A percentile compares a stretch with the other conserved stretches of the same genome.
phyloP scores from a whole-genome alignment of 352 stramenopile species.

The Globisporangium alternatum region DNA sequence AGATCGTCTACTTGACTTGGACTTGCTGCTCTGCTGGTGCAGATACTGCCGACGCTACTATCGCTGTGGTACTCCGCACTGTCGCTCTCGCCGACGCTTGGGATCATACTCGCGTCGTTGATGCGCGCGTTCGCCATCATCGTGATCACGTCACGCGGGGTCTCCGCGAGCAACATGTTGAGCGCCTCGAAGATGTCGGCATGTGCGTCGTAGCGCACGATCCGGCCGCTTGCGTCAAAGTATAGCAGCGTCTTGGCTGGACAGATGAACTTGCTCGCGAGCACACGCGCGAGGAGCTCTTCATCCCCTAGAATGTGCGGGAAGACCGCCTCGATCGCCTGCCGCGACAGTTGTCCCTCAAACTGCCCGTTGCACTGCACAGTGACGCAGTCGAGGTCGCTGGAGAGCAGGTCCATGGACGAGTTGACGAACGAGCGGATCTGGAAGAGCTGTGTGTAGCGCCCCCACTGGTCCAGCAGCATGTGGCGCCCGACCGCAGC shows the following conservation, averaged over 20 bases:
- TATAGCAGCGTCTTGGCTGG: slow-evolving; percentile 3
- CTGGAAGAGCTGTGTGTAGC: slow-evolving; percentile 19
- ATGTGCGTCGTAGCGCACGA: slow-evolving; percentile 9
- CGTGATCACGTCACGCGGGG: not conserved
- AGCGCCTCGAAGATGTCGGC: slow-evolving; percentile 10
- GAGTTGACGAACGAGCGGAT: slow-evolving; percentile 5
- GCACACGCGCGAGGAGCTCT: not conserved
- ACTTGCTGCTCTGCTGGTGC: not conserved
- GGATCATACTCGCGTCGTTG: not conserved
- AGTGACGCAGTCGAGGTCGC: not conserved
- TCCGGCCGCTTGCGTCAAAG: slow-evolving; percentile 5
- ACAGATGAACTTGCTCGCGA: slow-evolving; percentile 1
- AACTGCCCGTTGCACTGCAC: slow-evolving; percentile 10
- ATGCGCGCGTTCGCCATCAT: slow-evolving; percentile 7
- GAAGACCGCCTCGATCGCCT: slow-evolving; percentile 9
- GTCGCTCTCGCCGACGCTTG: not conserved
- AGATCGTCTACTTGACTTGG: not conserved
- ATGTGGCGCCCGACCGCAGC: slow-evolving; percentile 3
- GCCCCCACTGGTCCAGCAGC: slow-evolving; percentile 20
- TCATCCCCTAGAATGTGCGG: slow-evolving; percentile 2
- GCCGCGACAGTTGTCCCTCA: not conserved
- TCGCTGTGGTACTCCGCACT: not conserved
- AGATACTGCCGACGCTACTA: not conserved
- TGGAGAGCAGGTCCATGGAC: not conserved
- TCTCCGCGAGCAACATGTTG: slow-evolving; percentile 3